Evolutionary conservation across 352 stramenopile genomes (phyloP).

Genomic region (Phytopythium helicoides): DNA sequence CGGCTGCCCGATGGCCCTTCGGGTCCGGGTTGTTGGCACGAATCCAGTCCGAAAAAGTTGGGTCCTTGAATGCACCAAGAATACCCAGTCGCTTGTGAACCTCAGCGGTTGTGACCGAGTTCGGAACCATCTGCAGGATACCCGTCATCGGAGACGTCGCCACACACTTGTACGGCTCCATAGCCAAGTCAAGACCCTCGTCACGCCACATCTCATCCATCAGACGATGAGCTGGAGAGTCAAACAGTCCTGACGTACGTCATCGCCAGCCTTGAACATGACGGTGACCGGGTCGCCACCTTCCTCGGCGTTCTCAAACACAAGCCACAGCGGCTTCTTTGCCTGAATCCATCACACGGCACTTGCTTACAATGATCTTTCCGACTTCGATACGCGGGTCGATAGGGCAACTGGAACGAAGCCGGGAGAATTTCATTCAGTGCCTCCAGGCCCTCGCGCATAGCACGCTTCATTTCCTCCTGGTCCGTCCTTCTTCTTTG

Average conservation of each 20-base stretch:
- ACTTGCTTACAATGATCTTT: conserved; percentile 85
- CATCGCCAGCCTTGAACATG: conserved; percentile 94
- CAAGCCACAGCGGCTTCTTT: conserved; percentile 88
- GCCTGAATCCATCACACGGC: conserved; percentile 89
- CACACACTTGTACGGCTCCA: conserved; percentile 92
- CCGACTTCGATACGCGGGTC: conserved; percentile 83
- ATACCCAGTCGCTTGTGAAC: conserved; percentile 86
- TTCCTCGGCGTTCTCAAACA: conserved; percentile 87
- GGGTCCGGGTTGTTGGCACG: conserved; percentile 71
- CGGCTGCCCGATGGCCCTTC: conserved; percentile 53
- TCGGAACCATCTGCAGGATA: conserved; percentile 90
- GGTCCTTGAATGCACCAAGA: conserved; percentile 81
- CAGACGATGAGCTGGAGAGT: conserved; percentile 91
- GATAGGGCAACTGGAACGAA: conserved; percentile 87
- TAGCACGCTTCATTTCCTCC: conserved; percentile 83
- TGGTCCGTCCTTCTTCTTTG: conserved; percentile 73
- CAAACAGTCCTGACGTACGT: conserved; percentile 94
- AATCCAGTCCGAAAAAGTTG: conserved; percentile 86
- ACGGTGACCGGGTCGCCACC: conserved; percentile 77
- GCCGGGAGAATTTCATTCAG: conserved; percentile 80
- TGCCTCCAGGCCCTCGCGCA: conserved; percentile 77
- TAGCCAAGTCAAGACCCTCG: conserved; percentile 88
- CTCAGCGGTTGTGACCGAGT: conserved; percentile 93
- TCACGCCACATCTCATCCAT: conserved; percentile 94
- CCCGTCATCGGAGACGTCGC: conserved; percentile 89